Evolutionary conservation across 345 rosid genomes (phyloP).

Genomic region (Eucalyptus sp.): DNA sequence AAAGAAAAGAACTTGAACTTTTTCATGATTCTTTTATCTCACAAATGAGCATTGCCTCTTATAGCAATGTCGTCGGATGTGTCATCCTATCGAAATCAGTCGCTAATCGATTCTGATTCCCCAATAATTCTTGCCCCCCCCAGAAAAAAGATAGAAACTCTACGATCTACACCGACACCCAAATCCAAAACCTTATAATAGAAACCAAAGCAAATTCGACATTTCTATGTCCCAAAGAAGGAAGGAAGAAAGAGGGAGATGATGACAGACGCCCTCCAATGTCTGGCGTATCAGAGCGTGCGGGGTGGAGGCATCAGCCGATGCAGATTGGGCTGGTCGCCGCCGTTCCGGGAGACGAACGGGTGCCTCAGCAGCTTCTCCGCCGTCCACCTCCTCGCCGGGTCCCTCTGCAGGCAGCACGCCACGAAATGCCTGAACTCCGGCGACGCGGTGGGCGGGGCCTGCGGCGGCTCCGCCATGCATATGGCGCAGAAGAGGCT

Average conservation of each 20-base stretch:
- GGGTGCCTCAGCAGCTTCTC: constrained; percentile 65
- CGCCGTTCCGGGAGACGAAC: constrained; percentile 39
- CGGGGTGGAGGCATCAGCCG: constrained; percentile 73
- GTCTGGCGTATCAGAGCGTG: constrained; percentile 1
- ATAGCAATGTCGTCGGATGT: neutral
- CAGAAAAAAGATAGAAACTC: neutral
- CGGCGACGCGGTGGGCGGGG: constrained; percentile 46
- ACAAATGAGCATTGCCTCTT: neutral
- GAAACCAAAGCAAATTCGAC: neutral
- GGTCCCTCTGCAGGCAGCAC: constrained; percentile 86
- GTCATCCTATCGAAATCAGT: neutral
- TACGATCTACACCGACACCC: neutral
- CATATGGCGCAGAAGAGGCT: constrained; percentile 85
- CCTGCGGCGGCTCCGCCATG: constrained; percentile 78
- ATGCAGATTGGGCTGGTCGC: constrained; percentile 42
- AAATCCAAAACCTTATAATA: neutral
- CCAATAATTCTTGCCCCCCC: neutral
- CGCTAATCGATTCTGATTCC: neutral
- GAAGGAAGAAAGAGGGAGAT: neutral
- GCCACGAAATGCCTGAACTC: constrained; percentile 65
- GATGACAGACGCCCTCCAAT: neutral
- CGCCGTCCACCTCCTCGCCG: constrained; percentile 49
- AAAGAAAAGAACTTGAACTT: neutral
- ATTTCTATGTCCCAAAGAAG: neutral
- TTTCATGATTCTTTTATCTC: neutral